Base-by-base conservation (phyloP, 208 protist genomes). In the Novymonas esmeraldas region DNA sequence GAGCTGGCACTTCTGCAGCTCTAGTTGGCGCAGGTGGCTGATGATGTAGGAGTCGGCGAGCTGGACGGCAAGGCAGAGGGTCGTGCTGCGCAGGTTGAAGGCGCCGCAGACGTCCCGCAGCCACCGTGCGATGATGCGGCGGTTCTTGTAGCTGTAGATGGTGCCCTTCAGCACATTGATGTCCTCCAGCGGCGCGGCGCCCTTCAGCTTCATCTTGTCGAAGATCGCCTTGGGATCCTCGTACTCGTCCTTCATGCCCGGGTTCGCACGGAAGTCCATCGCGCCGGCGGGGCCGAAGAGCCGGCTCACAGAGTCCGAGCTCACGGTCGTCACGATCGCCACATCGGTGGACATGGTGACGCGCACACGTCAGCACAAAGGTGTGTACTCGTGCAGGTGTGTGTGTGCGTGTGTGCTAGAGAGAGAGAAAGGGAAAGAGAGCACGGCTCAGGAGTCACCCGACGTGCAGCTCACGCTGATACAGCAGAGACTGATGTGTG, bases 141-240 rank as follows among this genome's bases (percentile, higher is more conserved):
- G 79, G 64, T 95, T 95, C 46, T 91, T 92, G 66, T 80, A 90
- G 62, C 79, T 90, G 74, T 92, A 95, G 42, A 95, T 83, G 66
- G 82, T 78, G 49, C 78, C 75, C 48, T 93, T 91, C 18, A 95
- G 69, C n/a, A 89, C 55, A 41, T 70, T 87, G 34, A 95, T 85
- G 71, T 87, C 77, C 3, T 74, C 13, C 22, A 95, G 61, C 24
- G 89, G 86, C n/a, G 73, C 49, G 28, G 89, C 64, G 26, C 89
- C 86, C 60, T 84, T 89, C 44, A 76, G 44, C 63, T 80, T 79
- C 89, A 95, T 95, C 49, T 69, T 78, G 34, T 83, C 59, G 62
- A 90, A 95, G 38, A 95, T 86, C n/a, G 60, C 52, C 22, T 71
- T 62, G 16, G 77, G 76, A 38, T 86, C 75, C 49, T 86, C 78